Evolutionary conservation across 179 eudicot genomes (phyloP).

Genomic region (Beta lomatogona): DNA sequence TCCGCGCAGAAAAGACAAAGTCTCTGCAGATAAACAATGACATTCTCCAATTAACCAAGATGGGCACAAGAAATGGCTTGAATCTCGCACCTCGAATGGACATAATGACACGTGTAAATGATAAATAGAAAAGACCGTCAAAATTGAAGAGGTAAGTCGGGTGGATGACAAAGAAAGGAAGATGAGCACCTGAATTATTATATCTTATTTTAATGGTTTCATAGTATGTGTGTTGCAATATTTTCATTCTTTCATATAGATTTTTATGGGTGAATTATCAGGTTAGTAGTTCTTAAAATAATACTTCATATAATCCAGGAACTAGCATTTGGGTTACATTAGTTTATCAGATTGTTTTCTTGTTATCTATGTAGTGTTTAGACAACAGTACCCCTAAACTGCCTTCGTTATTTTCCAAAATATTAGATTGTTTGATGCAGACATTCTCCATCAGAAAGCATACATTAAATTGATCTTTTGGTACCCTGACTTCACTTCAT

Average conservation of each 20-base stretch:
- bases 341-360: neutral
- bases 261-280: neutral
- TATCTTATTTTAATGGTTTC: neutral
- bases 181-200: neutral
- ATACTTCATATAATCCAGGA: neutral
- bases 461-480: neutral
- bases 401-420: neutral
- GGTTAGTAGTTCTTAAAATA: neutral
- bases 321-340: too few species aligned
- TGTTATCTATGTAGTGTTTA: neutral
- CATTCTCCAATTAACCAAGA: constrained; percentile 11
- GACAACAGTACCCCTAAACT: too few species aligned
- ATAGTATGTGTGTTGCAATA: neutral
- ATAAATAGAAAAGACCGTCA: neutral
- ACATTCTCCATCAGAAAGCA: neutral
- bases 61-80: neutral
- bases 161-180: neutral
- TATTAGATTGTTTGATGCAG: neutral
- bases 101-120: neutral
- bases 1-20: constrained; percentile 69
- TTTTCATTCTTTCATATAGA: neutral
- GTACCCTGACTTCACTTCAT: neutral
- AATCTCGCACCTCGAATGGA: neutral
- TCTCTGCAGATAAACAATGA: constrained; percentile 52
- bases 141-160: neutral